Evolutionary conservation across 345 rosid species (phyloP).

Genomic region (Euphorbia pulcherrima): DNA sequence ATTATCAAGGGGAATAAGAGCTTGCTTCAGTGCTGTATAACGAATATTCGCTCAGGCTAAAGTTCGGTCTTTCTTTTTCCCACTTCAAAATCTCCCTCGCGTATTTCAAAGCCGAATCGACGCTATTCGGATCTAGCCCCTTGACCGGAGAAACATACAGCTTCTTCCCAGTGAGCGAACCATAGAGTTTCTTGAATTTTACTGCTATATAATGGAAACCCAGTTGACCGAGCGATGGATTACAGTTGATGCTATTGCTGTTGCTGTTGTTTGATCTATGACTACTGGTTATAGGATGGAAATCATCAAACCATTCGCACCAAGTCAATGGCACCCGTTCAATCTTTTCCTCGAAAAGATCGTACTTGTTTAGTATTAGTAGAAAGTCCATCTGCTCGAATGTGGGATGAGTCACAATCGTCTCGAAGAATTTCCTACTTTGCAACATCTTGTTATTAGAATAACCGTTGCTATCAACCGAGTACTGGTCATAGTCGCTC

Average conservation of each 20-base stretch:
- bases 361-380: constrained; percentile 73
- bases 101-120: constrained; percentile 54
- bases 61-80: constrained; percentile 72
- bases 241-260: constrained; percentile 55
- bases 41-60: constrained; percentile 51
- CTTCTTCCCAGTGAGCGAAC: constrained; percentile 65
- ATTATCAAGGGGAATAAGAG: constrained; percentile 42
- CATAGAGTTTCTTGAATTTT: constrained; percentile 77
- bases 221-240: constrained; percentile 72
- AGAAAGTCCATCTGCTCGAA: constrained; percentile 90
- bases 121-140: constrained; percentile 60
- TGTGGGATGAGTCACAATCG: constrained; percentile 74
- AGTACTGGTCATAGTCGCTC: constrained; percentile 71
- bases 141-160: constrained; percentile 61
- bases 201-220: constrained; percentile 79
- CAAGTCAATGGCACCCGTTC: constrained; percentile 56
- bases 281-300: constrained; percentile 69
- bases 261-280: constrained; percentile 41
- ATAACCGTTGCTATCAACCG: constrained; percentile 48
- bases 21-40: constrained; percentile 55
- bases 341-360: constrained; percentile 75
- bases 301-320: constrained; percentile 92
- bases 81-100: constrained; percentile 90
- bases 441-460: constrained; percentile 66
- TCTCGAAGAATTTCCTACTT: constrained; percentile 74